These are phyloP conservation scores for Senecio squalidus DNA, from an alignment of 140 eudicot species.

Conservation along the genomic window DNA sequence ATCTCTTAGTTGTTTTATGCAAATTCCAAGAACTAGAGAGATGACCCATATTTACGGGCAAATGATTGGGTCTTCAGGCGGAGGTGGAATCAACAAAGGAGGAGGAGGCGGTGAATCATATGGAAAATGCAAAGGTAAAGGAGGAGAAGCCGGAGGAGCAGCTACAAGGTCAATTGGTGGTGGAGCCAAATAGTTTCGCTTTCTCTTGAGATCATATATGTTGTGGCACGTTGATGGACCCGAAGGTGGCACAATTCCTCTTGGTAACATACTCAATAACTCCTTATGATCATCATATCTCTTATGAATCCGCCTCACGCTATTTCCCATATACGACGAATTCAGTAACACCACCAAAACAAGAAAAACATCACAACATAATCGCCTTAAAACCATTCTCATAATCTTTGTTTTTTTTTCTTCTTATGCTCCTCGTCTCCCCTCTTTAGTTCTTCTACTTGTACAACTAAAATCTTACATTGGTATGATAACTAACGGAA, in stretches of 20 bases:
- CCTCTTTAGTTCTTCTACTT: too few relatives aligned
- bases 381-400: conserved; percentile 7
- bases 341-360: not conserved
- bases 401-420: not conserved
- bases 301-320: not conserved
- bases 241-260: conserved; percentile 61
- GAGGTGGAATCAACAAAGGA: too few relatives aligned
- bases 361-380: not conserved
- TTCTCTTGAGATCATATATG: conserved; percentile 27
- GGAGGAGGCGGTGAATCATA: conserved; percentile 32
- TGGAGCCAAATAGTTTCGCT: conserved; percentile 4
- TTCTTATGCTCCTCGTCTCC: not conserved
- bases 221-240: conserved; percentile 62
- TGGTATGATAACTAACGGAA: not conserved
- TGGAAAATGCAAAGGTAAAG: conserved; percentile 7
- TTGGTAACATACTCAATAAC: conserved; percentile 30
- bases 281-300: not conserved
- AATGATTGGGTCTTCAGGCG: conserved; percentile 19
- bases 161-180: too few relatives aligned
- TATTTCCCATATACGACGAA: not conserved
- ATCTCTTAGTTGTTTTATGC: not conserved
- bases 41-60: conserved; percentile 25
- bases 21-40: not conserved
- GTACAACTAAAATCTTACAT: conserved; percentile 14
- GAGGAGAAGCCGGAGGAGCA: not conserved